phyloP scores from a whole-genome alignment of 768 basidiomycete species.

The Boletus barrowsii region DNA sequence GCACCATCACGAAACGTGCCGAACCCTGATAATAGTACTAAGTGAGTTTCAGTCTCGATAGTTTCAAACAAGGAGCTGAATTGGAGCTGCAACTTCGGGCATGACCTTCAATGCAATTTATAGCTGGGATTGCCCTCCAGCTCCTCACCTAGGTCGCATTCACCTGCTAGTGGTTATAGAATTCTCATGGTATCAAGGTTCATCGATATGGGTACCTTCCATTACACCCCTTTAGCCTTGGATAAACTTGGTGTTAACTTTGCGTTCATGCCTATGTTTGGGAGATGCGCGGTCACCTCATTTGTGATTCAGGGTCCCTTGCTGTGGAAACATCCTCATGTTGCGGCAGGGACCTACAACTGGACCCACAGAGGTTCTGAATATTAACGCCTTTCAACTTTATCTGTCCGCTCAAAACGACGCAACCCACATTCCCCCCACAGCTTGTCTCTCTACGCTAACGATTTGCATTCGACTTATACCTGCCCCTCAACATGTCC shows the following conservation, averaged over 20 bases:
- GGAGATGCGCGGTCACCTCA: slow-evolving; percentile 5
- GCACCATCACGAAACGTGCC: too few relatives aligned
- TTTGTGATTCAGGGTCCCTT: background rate
- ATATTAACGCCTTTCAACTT: slow-evolving; percentile 4
- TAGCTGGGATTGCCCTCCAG: too few relatives aligned
- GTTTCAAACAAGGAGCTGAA: too few relatives aligned
- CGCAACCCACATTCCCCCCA: background rate
- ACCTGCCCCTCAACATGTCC: slow-evolving; percentile 8
- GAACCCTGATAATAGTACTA: too few relatives aligned
- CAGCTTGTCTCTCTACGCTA: background rate
- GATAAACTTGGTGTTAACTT: slow-evolving; percentile 13
- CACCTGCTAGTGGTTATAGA: background rate
- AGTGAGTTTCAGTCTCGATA: too few relatives aligned
- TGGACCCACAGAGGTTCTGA: slow-evolving; percentile 17
- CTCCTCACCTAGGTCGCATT: too few relatives aligned
- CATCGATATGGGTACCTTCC: slow-evolving; percentile 1
- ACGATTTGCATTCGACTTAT: background rate
- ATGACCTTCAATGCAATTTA: too few relatives aligned
- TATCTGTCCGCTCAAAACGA: background rate
- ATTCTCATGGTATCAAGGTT: slow-evolving; percentile 20
- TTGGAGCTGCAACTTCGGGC: too few relatives aligned
- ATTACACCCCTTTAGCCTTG: background rate
- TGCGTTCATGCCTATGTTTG: slow-evolving; percentile 23
- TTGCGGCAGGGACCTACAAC: background rate
- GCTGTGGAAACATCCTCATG: slow-evolving; percentile 2